Conservation (phyloP, 768 basidiomycete species). For the Tephrocybe sp. region DNA sequence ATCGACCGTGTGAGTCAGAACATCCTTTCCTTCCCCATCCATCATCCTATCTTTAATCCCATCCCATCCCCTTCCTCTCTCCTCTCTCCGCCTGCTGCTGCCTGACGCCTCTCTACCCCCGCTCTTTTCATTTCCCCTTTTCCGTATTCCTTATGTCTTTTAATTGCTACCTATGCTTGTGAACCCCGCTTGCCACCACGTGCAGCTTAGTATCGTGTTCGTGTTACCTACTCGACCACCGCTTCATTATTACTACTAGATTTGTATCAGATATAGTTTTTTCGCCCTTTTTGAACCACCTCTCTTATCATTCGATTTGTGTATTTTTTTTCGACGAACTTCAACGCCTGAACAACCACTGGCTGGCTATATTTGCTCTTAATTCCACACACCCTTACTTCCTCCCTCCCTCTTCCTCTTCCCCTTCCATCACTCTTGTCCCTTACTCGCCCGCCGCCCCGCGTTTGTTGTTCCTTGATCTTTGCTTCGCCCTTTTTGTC, state of each 20-base stretch:
- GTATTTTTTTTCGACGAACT: neutral
- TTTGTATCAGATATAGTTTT: constrained; percentile 36
- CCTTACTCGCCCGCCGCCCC: too few species aligned
- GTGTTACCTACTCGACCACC: constrained; percentile 4
- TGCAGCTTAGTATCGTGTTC: constrained; percentile 15
- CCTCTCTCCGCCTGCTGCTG: constrained; percentile 9
- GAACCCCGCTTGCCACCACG: constrained; percentile 2
- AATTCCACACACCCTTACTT: too few species aligned
- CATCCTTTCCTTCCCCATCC: too few species aligned
- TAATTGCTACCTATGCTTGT: constrained; percentile 11
- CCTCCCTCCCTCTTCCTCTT: neutral
- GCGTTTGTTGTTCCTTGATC: neutral
- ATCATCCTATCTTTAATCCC: too few species aligned
- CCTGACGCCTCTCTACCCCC: constrained; percentile 7
- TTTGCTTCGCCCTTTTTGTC: neutral
- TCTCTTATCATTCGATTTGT: neutral
- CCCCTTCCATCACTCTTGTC: neutral
- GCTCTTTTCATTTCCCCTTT: constrained; percentile 10
- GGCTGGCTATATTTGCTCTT: too few species aligned
- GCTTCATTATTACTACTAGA: constrained; percentile 20
- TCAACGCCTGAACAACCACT: too few species aligned
- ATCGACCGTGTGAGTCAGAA: constrained; percentile 12
- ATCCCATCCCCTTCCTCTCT: constrained; percentile 1
- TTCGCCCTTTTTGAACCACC: constrained; percentile 3
- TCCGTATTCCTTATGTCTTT: neutral